Evolutionary conservation across 768 basidiomycete genomes (phyloP).

Genomic region (Leccinum pellstonianum): DNA sequence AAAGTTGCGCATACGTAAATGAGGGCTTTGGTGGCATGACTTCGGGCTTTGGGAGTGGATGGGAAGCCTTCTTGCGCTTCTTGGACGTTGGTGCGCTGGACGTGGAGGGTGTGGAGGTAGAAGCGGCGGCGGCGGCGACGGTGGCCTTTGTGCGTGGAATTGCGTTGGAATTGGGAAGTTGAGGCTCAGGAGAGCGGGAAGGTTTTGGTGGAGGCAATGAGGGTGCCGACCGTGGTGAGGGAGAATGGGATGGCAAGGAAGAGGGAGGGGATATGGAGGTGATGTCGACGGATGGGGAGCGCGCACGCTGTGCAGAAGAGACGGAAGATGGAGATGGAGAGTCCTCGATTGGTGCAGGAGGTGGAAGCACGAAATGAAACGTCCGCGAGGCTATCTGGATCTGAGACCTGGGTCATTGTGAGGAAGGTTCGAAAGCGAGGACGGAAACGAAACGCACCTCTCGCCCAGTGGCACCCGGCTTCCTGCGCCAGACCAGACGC

Average conservation of each 20-base stretch:
- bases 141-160: conserved; percentile 46
- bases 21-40: conserved; percentile 88
- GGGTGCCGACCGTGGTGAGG: conserved; percentile 52
- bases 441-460: conserved; percentile 48
- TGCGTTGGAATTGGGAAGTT: conserved; percentile 63
- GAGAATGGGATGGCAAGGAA: conserved; percentile 74
- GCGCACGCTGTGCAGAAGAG: conserved; percentile 62
- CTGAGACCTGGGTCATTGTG: conserved; percentile 62
- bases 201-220: conserved; percentile 45
- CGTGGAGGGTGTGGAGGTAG: conserved; percentile 24
- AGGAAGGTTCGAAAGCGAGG: conserved; percentile 2
- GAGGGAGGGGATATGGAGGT: conserved; percentile 82
- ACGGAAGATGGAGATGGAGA: conserved; percentile 78
- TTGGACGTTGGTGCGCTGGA: conserved; percentile 39
- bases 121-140: background rate
- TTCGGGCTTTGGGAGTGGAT: conserved; percentile 53
- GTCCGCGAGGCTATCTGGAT: conserved; percentile 97
- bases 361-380: conserved; percentile 95
- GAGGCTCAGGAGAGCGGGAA: conserved; percentile 46
- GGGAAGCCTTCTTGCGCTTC: conserved; percentile 67
- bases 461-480: conserved; percentile 82
- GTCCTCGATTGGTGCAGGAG: conserved; percentile 76
- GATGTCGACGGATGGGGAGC: conserved; percentile 82
- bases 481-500: conserved; percentile 90
- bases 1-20: conserved; percentile 88